Evolutionary conservation across 2,329 filamentous ascomycete species (phyloP), one percentile per base, ranked within the genome.

Genomic region (Cladorrhinum sp.): DNA sequence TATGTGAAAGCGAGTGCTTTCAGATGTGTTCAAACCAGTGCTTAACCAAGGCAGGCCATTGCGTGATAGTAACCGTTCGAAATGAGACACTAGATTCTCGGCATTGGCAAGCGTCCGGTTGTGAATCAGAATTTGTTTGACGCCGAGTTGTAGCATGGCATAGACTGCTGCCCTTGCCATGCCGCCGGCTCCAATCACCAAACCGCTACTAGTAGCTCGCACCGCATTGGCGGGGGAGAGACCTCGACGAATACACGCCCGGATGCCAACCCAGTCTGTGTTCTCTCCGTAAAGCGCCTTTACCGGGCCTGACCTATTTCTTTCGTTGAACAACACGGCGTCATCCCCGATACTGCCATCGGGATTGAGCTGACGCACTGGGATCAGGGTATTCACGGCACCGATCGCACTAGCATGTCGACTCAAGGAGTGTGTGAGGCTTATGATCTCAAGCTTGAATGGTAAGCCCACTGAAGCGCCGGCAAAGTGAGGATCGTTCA

Each of bases 111-210:
- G 63, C 0, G 89, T 92, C 25, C 90, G 81, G 68, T 93, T 93
- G 71, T 84, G 87, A 22, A 93, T 82, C 65, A 89, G 86, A 52
- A 93, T 89, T 65, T 90, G 89, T 62, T 85, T 85, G 53, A 92
- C 89, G 2, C 90, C 90, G 7, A 93, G 79, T 67, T 90, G 88
- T 23, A 93, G 79, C 83, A 93, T 86, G 1, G 90, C 86, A 67
- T 93, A 93, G 2, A 91, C 83, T 1, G 89, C 88, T 2, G 90
- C 89, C 62, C 90, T 81, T 8, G 88, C 90, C 89, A 93, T 93
- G 6, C 90, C 90, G 6, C 86, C 86, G 1, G 86, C 85, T 25
- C 86, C 86, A 27, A 89, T 81, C 22, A 89, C 79, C 13, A 89
- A 75, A 0, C 81, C 85, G 1, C 78, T 82, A 1, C 79, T 81